Evolutionary conservation across 2,329 filamentous ascomycete species (phyloP), one percentile per base, ranked within the genome.

Genomic region (Diplocarpon rosae): DNA sequence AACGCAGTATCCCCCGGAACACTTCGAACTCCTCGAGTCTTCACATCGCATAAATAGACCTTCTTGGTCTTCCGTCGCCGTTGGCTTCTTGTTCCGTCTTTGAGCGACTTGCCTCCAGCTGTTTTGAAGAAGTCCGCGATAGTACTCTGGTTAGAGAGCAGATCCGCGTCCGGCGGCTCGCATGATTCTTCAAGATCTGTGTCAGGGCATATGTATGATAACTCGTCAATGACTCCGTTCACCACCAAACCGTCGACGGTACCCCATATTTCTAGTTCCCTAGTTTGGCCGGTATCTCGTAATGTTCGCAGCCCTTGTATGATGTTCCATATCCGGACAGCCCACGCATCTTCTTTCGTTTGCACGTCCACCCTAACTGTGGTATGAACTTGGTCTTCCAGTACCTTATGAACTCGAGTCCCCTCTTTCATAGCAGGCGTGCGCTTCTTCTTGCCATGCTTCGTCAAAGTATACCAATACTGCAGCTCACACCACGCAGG

Each of bases 401-500:
- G 73, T 30, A 73, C 75, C 58, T 88, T 78, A 55, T 98, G 92
- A 10, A 96, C 76, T 31, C 72, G 78, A 31, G 78, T 81, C 0
- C 92, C 92, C 42, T 78, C 73, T 60, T 80, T 82, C 92, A 98
- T 98, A 0, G 86, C 87, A 2, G 75, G 64, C 0, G 89, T 96
- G 29, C 71, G 71, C 43, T 75, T 82, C 60, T 84, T 89, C 46
- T 76, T 76, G 1, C 90, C 92, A 58, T 82, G 77, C 43, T 77
- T 80, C 2, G 80, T 85, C 43, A 98, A 71, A 0, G 79, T 85
- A 65, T 93, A 95, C 70, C 80, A 88, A 58, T 95, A 93, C 62
- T 96, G 89, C 47, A 96, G 64, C 64, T 98, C 90, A 62, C 92
- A 98, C 92, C 92, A 98, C 7, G 89, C 82, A 2, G 89, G 89